These are phyloP conservation scores for Balamuthia mandrillaris DNA, from an alignment of 208 protist species.

Conservation along the genomic window DNA sequence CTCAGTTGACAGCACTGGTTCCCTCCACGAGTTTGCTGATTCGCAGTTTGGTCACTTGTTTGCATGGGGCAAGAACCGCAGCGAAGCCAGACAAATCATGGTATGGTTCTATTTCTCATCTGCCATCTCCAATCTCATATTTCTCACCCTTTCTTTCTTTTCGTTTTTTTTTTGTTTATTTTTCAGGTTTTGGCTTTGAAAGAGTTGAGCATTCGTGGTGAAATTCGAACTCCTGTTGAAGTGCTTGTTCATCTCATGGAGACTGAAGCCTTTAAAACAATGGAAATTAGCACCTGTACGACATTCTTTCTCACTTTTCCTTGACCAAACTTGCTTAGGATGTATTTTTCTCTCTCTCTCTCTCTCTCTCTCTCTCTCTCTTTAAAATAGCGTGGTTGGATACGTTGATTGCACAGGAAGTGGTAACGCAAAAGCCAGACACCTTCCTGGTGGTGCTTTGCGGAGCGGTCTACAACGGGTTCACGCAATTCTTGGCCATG, in stretches of 20 bases:
- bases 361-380: neutral
- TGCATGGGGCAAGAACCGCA: constrained; percentile 84
- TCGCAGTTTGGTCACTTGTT: constrained; percentile 98
- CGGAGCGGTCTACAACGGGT: constrained; percentile 50
- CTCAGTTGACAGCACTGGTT: constrained; percentile 71
- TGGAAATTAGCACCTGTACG: constrained; percentile 60
- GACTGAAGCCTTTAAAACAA: constrained; percentile 59
- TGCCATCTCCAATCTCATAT: constrained; percentile 92
- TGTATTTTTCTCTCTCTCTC: neutral
- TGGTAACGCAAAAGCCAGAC: constrained; percentile 41
- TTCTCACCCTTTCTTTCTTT: constrained; percentile 81
- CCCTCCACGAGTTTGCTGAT: constrained; percentile 79
- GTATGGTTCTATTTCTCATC: constrained; percentile 83
- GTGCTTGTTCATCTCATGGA: constrained; percentile 57
- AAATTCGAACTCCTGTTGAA: constrained; percentile 50
- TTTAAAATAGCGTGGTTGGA: constrained; percentile 57
- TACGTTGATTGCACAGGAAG: constrained; percentile 32
- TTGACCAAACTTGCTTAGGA: constrained; percentile 71
- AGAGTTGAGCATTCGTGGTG: constrained; percentile 33
- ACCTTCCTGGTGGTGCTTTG: constrained; percentile 48
- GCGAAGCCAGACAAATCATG: constrained; percentile 87
- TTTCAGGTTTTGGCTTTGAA: neutral
- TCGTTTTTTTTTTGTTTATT: no score
- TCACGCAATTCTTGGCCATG: neutral
- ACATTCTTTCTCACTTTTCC: no score